Evolutionary conservation across 2,329 filamentous ascomycete species (phyloP).

Genomic region (Fusarium kyushuense): DNA sequence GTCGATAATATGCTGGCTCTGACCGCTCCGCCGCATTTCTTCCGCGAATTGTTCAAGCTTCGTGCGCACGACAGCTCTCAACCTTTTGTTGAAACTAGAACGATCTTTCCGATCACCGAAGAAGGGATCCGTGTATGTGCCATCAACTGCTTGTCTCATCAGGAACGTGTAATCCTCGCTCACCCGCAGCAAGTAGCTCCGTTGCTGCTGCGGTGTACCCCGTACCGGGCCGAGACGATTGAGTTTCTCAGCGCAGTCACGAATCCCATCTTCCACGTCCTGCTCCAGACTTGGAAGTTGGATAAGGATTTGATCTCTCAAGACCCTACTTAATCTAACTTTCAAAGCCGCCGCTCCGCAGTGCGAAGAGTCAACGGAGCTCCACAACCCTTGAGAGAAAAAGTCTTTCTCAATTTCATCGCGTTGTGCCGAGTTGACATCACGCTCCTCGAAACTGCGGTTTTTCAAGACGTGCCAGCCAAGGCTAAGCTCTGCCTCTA

Average conservation of each 20-base stretch:
- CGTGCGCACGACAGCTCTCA: background rate
- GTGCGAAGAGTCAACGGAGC: slow-evolving; percentile 48
- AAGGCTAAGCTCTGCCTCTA: slow-evolving; percentile 60
- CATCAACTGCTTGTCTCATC: slow-evolving; percentile 63
- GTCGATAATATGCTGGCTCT: background rate
- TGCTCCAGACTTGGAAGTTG: slow-evolving; percentile 56
- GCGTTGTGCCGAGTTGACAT: slow-evolving; percentile 50
- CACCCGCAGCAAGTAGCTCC: slow-evolving; percentile 54
- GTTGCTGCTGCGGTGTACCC: slow-evolving; percentile 60
- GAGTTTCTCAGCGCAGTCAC: slow-evolving; percentile 59
- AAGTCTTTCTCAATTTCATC: slow-evolving; percentile 58
- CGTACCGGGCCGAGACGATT: slow-evolving; percentile 63
- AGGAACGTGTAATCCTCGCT: slow-evolving; percentile 44
- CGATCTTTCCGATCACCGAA: background rate
- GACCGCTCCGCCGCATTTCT: slow-evolving; percentile 4
- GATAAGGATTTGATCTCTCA: slow-evolving; percentile 60
- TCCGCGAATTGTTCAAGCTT: background rate
- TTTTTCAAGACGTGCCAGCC: slow-evolving; percentile 65
- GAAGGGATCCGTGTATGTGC: slow-evolving; percentile 61
- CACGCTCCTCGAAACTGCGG: slow-evolving; percentile 32
- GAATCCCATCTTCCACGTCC: slow-evolving; percentile 47
- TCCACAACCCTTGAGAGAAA: slow-evolving; percentile 59
- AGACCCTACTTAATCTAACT: slow-evolving; percentile 62
- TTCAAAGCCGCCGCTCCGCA: slow-evolving; percentile 64
- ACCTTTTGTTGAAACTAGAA: background rate